phyloP scores from a whole-genome alignment of 345 rosid genomes.

The Rhizophora mangle region DNA sequence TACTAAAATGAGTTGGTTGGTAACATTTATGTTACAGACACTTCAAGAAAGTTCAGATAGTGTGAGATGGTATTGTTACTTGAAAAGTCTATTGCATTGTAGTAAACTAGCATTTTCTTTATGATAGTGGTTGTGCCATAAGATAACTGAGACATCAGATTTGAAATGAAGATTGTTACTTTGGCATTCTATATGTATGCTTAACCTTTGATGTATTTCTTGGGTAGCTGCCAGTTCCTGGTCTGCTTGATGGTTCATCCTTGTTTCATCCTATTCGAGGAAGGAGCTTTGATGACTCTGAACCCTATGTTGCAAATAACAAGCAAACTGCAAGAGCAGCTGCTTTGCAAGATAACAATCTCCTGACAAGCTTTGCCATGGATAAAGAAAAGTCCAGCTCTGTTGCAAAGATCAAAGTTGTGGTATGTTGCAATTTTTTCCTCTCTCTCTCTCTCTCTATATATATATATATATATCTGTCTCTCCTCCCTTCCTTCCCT shows the following conservation, averaged over 20 bases:
- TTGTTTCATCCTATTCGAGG: slow-evolving; percentile 60
- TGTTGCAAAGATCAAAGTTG: slow-evolving; percentile 98
- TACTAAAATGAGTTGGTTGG: too few relatives aligned
- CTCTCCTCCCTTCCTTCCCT: too few relatives aligned
- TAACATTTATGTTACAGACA: too few relatives aligned
- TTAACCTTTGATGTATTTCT: slow-evolving; percentile 9
- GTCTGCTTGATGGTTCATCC: slow-evolving; percentile 57
- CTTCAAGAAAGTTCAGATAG: too few relatives aligned
- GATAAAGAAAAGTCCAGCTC: slow-evolving; percentile 82
- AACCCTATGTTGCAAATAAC: slow-evolving; percentile 48
- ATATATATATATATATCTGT: too few relatives aligned
- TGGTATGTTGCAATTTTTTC: slow-evolving; percentile 49
- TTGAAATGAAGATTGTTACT: background rate
- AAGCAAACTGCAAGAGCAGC: slow-evolving; percentile 68
- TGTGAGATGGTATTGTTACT: too few relatives aligned
- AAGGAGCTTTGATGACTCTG: slow-evolving; percentile 84
- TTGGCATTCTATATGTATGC: background rate
- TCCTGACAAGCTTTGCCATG: slow-evolving; percentile 63
- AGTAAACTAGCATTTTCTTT: too few relatives aligned
- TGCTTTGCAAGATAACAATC: slow-evolving; percentile 59
- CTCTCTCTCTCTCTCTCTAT: too few relatives aligned
- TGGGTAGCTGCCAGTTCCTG: slow-evolving; percentile 61
- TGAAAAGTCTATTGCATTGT: too few relatives aligned
- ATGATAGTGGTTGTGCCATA: background rate
- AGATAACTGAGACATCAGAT: background rate